phyloP scores from a whole-genome alignment of 2,329 filamentous ascomycete genomes.

The Aquanectria penicillioides region DNA sequence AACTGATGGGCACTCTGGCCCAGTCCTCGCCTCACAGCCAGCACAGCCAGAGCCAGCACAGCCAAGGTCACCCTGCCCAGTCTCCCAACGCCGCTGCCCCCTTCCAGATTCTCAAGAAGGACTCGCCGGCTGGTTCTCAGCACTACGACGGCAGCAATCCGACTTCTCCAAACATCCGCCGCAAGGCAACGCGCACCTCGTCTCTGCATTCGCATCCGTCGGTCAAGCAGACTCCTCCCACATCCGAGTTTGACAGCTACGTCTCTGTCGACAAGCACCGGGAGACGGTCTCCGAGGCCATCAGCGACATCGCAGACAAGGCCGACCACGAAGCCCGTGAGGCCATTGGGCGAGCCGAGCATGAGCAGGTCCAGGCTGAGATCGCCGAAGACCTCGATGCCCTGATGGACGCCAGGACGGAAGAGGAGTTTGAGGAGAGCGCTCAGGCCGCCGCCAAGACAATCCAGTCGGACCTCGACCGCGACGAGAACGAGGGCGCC shows the following conservation, averaged over 20 bases:
- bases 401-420: conserved; percentile 61
- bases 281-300: conserved; percentile 77
- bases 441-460: conserved; percentile 57
- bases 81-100: conserved; percentile 45
- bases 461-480: conserved; percentile 65
- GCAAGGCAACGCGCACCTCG: conserved; percentile 48
- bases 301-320: conserved; percentile 70
- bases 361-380: conserved; percentile 58
- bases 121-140: conserved; percentile 51
- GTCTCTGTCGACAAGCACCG: conserved; percentile 64
- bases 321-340: conserved; percentile 68
- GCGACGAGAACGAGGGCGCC: conserved; percentile 61
- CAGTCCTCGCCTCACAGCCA: conserved; percentile 54
- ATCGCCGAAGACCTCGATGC: conserved; percentile 58
- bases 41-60: conserved; percentile 44
- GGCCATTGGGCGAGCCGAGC: conserved; percentile 67
- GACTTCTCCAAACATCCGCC: conserved; percentile 56
- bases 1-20: conserved; percentile 49
- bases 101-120: conserved; percentile 64
- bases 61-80: conserved; percentile 45
- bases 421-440: conserved; percentile 63
- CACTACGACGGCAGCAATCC: conserved; percentile 54
- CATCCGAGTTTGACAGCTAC: conserved; percentile 44
- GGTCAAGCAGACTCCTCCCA: conserved; percentile 44
- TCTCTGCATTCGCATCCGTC: conserved; percentile 44